Percentiles rank a stretch among this genome's conserved stretches.
phyloP scores from a whole-genome alignment of 176 grass and related monocot species.

The Oryza rufipogon region DNA sequence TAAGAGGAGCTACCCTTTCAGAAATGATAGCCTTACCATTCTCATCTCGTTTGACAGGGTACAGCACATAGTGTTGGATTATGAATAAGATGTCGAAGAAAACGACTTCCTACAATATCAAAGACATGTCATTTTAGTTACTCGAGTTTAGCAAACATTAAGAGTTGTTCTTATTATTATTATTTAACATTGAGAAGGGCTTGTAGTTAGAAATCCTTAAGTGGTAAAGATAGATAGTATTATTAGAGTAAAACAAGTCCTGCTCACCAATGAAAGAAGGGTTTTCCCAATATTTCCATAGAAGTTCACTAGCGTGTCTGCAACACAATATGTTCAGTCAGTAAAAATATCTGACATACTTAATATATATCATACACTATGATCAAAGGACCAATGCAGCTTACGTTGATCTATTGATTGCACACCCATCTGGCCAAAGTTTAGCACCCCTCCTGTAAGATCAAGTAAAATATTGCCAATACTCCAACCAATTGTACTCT shows the following conservation, averaged over 20 bases:
- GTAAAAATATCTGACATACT: conserved; percentile 6
- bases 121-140: conserved; percentile 38
- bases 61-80: conserved; percentile 89
- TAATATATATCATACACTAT: conserved; percentile 5
- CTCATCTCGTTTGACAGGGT: conserved; percentile 64
- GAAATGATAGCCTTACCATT: conserved; percentile 57
- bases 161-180: neutral
- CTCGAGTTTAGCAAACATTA: conserved; percentile 12
- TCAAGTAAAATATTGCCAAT: conserved; percentile 98
- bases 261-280: conserved; percentile 87
- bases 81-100: conserved; percentile 93
- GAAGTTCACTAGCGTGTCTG: conserved; percentile 89
- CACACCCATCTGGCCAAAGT: conserved; percentile 92
- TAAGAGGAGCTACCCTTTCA: conserved; percentile 67
- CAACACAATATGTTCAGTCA: conserved; percentile 43
- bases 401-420: conserved; percentile 94
- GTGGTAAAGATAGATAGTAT: neutral
- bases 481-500: conserved; percentile 97
- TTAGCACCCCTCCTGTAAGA: conserved; percentile 74
- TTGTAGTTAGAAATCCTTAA: neutral
- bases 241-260: neutral
- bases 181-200: neutral
- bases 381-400: conserved; percentile 24
- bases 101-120: conserved; percentile 71
- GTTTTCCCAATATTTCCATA: conserved; percentile 98